Conservation (phyloP, 148 eudicot genomes). For the Fallopia convolvulus region DNA sequence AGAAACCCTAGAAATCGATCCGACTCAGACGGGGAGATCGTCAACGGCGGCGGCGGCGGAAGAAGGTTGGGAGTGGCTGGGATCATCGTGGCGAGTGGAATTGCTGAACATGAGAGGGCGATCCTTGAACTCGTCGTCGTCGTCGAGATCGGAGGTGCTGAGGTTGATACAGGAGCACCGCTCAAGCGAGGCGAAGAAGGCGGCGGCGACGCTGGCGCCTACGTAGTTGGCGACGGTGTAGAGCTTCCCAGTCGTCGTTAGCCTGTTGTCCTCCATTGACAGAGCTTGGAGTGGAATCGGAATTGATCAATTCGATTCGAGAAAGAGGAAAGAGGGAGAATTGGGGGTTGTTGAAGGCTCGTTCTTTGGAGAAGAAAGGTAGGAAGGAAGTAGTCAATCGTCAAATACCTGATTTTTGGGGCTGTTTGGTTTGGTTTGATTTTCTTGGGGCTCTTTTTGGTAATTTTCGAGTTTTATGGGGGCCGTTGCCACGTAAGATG, state of each 20-base stretch:
- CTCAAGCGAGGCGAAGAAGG: constrained; percentile 70
- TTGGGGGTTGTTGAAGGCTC: background rate
- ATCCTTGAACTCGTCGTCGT: constrained; percentile 48
- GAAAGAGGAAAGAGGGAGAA: background rate
- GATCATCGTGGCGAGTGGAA: constrained; percentile 33
- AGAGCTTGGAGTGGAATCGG: background rate
- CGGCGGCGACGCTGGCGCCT: constrained; percentile 58
- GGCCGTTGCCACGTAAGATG: constrained; percentile 22
- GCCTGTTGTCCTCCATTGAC: constrained; percentile 42
- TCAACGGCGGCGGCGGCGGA: constrained; percentile 25
- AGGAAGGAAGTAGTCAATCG: background rate
- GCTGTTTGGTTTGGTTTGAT: background rate
- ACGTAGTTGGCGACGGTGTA: constrained; percentile 55
- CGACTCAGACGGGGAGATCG: constrained; percentile 58
- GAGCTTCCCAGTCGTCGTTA: constrained; percentile 30
- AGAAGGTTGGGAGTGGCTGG: constrained; percentile 26
- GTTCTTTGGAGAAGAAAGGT: background rate
- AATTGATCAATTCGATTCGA: background rate
- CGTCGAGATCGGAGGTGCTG: constrained; percentile 45
- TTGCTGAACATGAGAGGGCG: constrained; percentile 52
- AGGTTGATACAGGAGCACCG: constrained; percentile 66
- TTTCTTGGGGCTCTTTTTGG: background rate
- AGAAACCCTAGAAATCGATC: background rate
- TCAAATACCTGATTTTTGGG: background rate
- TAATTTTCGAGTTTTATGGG: background rate